Evolutionary conservation across 2,329 filamentous ascomycete genomes (phyloP).

Genomic region (Spiromastix sp.): DNA sequence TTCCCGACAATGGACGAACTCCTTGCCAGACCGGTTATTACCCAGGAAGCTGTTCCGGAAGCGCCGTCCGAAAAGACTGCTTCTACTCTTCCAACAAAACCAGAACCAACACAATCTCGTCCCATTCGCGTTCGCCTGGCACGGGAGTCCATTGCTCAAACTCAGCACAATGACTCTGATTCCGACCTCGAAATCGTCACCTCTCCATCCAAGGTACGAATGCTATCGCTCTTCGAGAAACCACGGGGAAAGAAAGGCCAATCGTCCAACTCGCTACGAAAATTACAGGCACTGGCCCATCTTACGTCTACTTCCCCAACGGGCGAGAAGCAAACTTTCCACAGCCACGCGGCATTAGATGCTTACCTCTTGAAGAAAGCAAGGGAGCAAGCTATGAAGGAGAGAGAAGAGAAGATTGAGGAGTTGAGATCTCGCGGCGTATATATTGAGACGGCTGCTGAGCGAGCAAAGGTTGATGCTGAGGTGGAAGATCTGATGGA

Average conservation of each 20-base stretch:
- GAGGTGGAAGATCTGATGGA: constrained; percentile 83
- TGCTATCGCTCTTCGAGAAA: constrained; percentile 58
- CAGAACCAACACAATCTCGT: constrained; percentile 6
- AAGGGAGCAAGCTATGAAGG: constrained; percentile 66
- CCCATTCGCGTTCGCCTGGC: constrained; percentile 32
- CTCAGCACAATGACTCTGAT: constrained; percentile 35
- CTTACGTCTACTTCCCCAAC: constrained; percentile 50
- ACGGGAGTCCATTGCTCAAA: constrained; percentile 25
- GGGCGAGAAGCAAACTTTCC: constrained; percentile 33
- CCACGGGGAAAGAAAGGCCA: constrained; percentile 55
- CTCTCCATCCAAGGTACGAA: constrained; percentile 29
- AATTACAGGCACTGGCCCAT: constrained; percentile 64
- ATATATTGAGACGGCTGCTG: constrained; percentile 72
- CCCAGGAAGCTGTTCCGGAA: not conserved
- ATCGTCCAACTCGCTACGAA: constrained; percentile 46
- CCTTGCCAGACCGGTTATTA: not conserved
- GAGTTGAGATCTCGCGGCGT: constrained; percentile 71
- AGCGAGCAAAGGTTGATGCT: constrained; percentile 70
- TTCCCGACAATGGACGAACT: constrained; percentile 4
- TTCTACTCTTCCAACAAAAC: not conserved
- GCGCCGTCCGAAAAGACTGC: constrained; percentile 2
- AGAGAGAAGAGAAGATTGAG: constrained; percentile 67
- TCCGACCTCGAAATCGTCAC: constrained; percentile 54
- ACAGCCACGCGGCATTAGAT: constrained; percentile 58
- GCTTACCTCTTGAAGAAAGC: constrained; percentile 58